Evolutionary conservation across 2,329 filamentous ascomycete genomes (phyloP).

Genomic region (Tolypocladium pustulatum): DNA sequence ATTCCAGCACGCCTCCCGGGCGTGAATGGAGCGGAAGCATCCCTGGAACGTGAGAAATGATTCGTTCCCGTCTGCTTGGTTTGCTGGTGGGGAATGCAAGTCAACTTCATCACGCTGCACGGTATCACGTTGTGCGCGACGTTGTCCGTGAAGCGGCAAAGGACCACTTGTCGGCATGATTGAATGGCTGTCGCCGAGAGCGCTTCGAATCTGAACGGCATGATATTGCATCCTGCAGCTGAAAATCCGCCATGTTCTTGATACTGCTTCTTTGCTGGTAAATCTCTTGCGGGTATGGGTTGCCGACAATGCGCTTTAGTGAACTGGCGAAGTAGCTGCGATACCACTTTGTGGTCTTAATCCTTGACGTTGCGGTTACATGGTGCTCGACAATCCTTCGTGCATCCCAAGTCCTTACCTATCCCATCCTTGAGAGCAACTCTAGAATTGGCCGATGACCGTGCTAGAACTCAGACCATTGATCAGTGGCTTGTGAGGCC

Average conservation of each 20-base stretch:
- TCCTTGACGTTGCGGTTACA: not conserved
- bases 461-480: not conserved
- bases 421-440: not conserved
- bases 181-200: not conserved
- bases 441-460: not conserved
- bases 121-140: not conserved
- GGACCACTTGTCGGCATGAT: not conserved
- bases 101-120: not conserved
- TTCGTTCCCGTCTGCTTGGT: conserved; percentile 4
- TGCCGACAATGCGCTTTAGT: not conserved
- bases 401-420: not conserved
- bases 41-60: not conserved
- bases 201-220: not conserved
- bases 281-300: not conserved
- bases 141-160: not conserved
- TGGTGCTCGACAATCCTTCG: not conserved
- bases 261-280: not conserved
- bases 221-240: not conserved
- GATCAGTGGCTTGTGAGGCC: not conserved
- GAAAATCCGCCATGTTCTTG: not conserved
- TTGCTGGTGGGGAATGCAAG: conserved; percentile 1
- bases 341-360: no score
- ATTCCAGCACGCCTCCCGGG: not conserved
- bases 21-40: not conserved
- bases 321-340: not conserved